Percentiles rank a stretch among this genome's conserved stretches.
These are phyloP conservation scores for Raddia guianensis DNA, from an alignment of 176 grass and related monocot species.

Conservation along the genomic window DNA sequence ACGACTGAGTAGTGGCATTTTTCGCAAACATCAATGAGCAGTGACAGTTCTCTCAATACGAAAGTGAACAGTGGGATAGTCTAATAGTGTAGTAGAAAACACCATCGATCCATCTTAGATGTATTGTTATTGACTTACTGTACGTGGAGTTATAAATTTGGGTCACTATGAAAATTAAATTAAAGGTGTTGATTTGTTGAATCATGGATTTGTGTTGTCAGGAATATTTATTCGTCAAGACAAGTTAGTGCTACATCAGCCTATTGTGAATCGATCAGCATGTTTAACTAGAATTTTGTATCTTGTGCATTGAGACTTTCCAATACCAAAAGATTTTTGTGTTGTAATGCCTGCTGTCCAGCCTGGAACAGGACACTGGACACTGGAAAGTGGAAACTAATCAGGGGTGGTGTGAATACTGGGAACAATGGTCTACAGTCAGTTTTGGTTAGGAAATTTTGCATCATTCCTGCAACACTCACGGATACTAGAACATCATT, in stretches of 20 bases:
- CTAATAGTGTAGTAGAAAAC: not conserved
- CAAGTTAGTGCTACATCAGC: conserved; percentile 1
- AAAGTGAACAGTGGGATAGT: no score
- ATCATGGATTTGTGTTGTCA: not conserved
- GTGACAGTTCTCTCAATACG: no score
- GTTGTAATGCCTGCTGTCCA: not conserved
- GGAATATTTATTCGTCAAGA: not conserved
- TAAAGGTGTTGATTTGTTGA: not conserved
- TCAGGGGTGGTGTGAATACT: not conserved
- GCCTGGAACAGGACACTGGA: not conserved
- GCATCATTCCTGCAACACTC: not conserved
- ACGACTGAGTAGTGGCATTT: no score
- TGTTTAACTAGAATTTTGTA: not conserved
- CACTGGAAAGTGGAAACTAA: not conserved
- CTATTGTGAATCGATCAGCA: not conserved
- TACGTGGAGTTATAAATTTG: not conserved
- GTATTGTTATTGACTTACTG: not conserved
- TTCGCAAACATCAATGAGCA: no score
- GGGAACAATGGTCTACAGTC: not conserved
- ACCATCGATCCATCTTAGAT: not conserved
- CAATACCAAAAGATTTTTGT: not conserved
- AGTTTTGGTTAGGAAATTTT: not conserved
- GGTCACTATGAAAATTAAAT: not conserved
- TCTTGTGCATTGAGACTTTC: not conserved
- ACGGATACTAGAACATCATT: not conserved